phyloP scores from a whole-genome alignment of 352 stramenopile genomes.

The Phytophthora hibernalis region DNA sequence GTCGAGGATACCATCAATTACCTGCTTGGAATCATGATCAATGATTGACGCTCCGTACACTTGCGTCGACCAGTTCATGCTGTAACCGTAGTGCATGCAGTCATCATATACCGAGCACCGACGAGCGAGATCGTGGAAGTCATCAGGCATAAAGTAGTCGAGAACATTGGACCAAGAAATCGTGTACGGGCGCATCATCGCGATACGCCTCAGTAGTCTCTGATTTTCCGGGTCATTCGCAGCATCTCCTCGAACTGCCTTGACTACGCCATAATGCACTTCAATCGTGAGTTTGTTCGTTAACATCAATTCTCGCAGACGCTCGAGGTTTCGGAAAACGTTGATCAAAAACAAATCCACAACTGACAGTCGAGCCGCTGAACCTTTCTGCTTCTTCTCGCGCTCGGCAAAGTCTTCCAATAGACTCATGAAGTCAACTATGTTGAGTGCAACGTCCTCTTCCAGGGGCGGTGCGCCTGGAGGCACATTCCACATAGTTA shows the following conservation, averaged over 20 bases:
- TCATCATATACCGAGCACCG: slow-evolving; percentile 17
- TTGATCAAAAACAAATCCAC: slow-evolving; percentile 38
- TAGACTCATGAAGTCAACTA: slow-evolving; percentile 20
- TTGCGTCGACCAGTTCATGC: slow-evolving; percentile 35
- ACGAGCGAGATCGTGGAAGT: slow-evolving; percentile 33
- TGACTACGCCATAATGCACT: slow-evolving; percentile 23
- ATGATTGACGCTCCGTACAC: slow-evolving; percentile 28
- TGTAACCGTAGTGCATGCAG: slow-evolving; percentile 35
- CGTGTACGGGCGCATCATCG: slow-evolving; percentile 27
- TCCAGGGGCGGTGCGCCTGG: neutral
- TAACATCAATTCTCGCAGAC: slow-evolving; percentile 25
- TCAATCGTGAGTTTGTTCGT: slow-evolving; percentile 27
- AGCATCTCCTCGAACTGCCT: slow-evolving; percentile 5
- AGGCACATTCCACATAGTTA: slow-evolving; percentile 25
- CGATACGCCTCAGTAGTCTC: slow-evolving; percentile 14
- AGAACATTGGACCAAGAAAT: slow-evolving; percentile 35
- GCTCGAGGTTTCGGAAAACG: slow-evolving; percentile 21
- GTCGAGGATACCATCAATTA: slow-evolving; percentile 11
- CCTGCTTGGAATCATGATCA: slow-evolving; percentile 18
- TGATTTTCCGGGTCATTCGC: slow-evolving; percentile 7
- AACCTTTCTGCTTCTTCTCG: slow-evolving; percentile 6
- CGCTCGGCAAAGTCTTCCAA: slow-evolving; percentile 14
- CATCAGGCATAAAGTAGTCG: slow-evolving; percentile 27
- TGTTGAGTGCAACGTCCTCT: slow-evolving; percentile 26
- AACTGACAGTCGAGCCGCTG: slow-evolving; percentile 13